A percentile compares a stretch with the other conserved stretches of the same genome.
Conservation (phyloP, 306 rosid species). For the Pachyrhizus erosus region DNA sequence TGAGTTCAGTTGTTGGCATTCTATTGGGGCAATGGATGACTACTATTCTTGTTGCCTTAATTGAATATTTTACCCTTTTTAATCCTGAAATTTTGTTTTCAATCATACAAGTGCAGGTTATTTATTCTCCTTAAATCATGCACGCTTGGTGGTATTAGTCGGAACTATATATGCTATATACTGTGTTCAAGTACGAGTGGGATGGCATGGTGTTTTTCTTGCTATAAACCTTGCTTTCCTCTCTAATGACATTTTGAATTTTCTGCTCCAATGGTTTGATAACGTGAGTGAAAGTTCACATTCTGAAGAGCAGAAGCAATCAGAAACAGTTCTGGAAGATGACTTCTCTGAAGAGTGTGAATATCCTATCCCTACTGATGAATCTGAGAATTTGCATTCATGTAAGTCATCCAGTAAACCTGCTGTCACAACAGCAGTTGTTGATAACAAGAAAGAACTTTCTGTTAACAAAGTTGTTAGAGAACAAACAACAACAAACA, state of each 20-base stretch:
- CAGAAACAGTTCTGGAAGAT: constrained; percentile 72
- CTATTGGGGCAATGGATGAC: neutral
- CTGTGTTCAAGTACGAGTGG: constrained; percentile 85
- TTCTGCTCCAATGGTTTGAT: constrained; percentile 93
- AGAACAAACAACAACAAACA: constrained; percentile 56
- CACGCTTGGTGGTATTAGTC: constrained; percentile 85
- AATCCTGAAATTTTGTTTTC: constrained; percentile 21
- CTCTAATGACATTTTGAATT: constrained; percentile 77
- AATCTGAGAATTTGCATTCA: constrained; percentile 73
- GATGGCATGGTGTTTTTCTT: constrained; percentile 91
- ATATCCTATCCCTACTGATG: constrained; percentile 66
- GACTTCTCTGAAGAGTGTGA: constrained; percentile 78
- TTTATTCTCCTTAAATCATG: constrained; percentile 92
- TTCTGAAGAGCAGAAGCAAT: constrained; percentile 77
- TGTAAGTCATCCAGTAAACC: constrained; percentile 77
- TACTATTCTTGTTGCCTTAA: constrained; percentile 6
- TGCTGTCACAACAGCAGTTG: constrained; percentile 59
- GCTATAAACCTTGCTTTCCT: constrained; percentile 87
- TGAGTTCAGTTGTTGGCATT: constrained; percentile 1
- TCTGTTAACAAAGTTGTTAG: constrained; percentile 58
- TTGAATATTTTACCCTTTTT: neutral
- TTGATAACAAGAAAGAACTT: constrained; percentile 60
- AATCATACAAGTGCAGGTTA: constrained; percentile 70
- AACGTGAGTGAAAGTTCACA: constrained; percentile 72
- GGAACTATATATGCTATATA: constrained; percentile 79